phyloP scores from a whole-genome alignment of 1,284 basidiomycete species.

The Mycena sp. region DNA sequence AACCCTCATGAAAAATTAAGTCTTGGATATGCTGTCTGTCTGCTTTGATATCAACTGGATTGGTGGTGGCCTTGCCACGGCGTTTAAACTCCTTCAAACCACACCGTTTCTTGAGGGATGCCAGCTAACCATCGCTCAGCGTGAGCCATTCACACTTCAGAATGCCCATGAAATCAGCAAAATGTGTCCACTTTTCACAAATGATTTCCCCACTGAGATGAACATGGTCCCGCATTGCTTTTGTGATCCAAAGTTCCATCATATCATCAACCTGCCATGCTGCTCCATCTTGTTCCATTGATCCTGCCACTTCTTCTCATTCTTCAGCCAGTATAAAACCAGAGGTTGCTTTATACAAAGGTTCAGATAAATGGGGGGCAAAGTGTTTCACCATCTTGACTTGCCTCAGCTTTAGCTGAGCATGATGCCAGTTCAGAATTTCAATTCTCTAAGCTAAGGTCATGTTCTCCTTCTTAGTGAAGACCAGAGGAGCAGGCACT shows the following conservation, averaged over 20 bases:
- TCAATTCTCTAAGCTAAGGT: too few relatives aligned
- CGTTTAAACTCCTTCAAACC: conserved; percentile 38
- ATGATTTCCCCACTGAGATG: conserved; percentile 42
- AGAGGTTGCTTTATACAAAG: too few relatives aligned
- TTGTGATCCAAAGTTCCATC: not conserved
- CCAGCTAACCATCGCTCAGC: conserved; percentile 40
- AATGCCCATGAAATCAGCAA: conserved; percentile 40
- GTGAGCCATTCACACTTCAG: conserved; percentile 36
- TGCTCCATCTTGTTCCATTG: too few relatives aligned
- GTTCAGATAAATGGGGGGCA: too few relatives aligned
- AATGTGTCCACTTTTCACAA: conserved; percentile 35
- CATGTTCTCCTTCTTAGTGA: too few relatives aligned
- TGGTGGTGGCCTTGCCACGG: conserved; percentile 51
- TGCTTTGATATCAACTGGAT: conserved; percentile 34
- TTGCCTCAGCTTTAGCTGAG: too few relatives aligned
- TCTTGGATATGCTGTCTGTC: conserved; percentile 33
- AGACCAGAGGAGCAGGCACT: too few relatives aligned
- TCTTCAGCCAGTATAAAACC: too few relatives aligned
- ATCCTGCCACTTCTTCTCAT: too few relatives aligned
- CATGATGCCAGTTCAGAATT: too few relatives aligned
- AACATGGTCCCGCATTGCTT: not conserved
- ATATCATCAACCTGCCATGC: conserved; percentile 3
- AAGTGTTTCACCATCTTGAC: too few relatives aligned
- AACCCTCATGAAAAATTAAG: conserved; percentile 26
- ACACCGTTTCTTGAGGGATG: conserved; percentile 35